Conservation (phyloP, 2,329 filamentous ascomycete species). For the Fusarium scirpi region DNA sequence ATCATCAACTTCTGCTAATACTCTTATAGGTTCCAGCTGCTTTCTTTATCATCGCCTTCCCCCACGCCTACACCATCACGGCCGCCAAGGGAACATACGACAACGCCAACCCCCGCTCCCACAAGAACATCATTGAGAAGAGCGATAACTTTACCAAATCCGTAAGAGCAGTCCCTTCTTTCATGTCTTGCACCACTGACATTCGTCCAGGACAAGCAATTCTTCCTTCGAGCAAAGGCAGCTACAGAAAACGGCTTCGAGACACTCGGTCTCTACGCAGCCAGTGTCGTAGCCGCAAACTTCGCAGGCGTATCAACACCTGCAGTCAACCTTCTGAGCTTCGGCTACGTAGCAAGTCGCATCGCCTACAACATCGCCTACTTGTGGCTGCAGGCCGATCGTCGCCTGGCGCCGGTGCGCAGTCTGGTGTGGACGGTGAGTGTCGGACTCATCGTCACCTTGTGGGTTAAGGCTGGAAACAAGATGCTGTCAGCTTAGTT, state of each 20-base stretch:
- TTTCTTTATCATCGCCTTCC: slow-evolving; percentile 52
- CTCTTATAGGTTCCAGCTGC: slow-evolving; percentile 55
- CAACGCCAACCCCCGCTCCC: slow-evolving; percentile 54
- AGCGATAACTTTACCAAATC: slow-evolving; percentile 50
- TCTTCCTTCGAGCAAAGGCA: slow-evolving; percentile 65
- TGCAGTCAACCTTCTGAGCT: slow-evolving; percentile 56
- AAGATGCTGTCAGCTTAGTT: slow-evolving; percentile 32
- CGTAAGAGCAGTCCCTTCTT: slow-evolving; percentile 30
- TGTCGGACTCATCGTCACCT: slow-evolving; percentile 48
- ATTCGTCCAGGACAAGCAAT: slow-evolving; percentile 63
- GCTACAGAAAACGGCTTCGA: slow-evolving; percentile 60
- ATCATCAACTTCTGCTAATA: not conserved
- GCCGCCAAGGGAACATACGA: slow-evolving; percentile 52
- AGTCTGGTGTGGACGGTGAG: slow-evolving; percentile 55
- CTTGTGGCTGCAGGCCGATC: slow-evolving; percentile 57
- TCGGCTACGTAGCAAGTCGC: slow-evolving; percentile 56
- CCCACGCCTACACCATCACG: slow-evolving; percentile 51
- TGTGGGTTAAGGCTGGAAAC: slow-evolving; percentile 59
- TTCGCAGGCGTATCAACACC: slow-evolving; percentile 53
- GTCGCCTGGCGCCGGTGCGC: slow-evolving; percentile 53
- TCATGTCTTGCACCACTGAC: not conserved
- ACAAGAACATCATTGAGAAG: slow-evolving; percentile 49
- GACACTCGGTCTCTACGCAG: slow-evolving; percentile 58
- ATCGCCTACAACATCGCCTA: slow-evolving; percentile 58
- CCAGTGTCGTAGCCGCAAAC: slow-evolving; percentile 60